Conservation (phyloP, 2,329 filamentous ascomycete species). For the Cladorrhinum sp. region DNA sequence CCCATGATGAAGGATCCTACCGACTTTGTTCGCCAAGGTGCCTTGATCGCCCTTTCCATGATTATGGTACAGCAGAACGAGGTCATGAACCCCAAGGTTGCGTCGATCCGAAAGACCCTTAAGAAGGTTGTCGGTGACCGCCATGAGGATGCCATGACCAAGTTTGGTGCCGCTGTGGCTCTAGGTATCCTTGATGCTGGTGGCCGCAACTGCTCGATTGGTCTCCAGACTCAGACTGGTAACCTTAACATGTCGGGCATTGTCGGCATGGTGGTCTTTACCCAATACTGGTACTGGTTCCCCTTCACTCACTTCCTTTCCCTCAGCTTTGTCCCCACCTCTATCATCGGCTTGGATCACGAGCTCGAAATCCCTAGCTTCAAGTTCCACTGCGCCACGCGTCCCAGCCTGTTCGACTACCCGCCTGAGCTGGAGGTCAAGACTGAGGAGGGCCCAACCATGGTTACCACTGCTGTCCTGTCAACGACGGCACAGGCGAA, state of each 20-base stretch:
- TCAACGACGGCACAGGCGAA: conserved; percentile 97
- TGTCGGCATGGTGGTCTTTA: conserved; percentile 96
- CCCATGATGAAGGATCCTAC: conserved; percentile 99
- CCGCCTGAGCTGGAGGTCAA: conserved; percentile 96
- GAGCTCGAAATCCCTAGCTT: conserved; percentile 90
- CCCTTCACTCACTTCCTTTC: conserved; percentile 97
- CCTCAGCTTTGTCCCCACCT: conserved; percentile 92
- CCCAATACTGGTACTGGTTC: conserved; percentile 99
- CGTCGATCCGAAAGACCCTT: conserved; percentile 84
- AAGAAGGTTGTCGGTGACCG: conserved; percentile 92
- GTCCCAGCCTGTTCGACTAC: conserved; percentile 95
- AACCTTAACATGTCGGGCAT: conserved; percentile 99
- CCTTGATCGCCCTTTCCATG: conserved; percentile 91
- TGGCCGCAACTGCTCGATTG: conserved; percentile 97
- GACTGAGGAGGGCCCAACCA: conserved; percentile 84
- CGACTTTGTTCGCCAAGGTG: conserved; percentile 96
- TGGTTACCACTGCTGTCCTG: conserved; percentile 91
- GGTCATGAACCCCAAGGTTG: conserved; percentile 95
- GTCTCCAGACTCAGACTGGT: conserved; percentile 93
- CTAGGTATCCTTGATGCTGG: conserved; percentile 97
- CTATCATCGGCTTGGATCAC: conserved; percentile 90
- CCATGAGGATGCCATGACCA: conserved; percentile 98
- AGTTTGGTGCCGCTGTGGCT: conserved; percentile 91
- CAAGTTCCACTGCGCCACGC: conserved; percentile 93
- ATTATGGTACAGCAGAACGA: conserved; percentile 99